These are phyloP conservation scores for Globisporangium ultimum DNA, from an alignment of 352 stramenopile genomes.

Conservation along the genomic window DNA sequence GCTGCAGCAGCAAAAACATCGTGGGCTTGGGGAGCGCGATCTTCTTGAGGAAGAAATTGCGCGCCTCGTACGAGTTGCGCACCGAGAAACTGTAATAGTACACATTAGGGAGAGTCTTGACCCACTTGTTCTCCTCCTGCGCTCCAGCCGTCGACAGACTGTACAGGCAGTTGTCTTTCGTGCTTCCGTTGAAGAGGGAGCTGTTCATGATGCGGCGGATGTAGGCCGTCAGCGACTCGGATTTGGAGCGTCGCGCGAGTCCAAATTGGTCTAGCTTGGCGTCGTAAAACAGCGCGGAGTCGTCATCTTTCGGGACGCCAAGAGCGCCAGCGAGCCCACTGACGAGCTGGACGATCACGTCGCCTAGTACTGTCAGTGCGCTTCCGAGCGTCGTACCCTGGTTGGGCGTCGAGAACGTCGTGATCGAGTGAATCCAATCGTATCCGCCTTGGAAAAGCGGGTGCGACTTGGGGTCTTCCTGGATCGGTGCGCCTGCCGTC, in stretches of 20 bases:
- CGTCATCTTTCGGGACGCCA: slow-evolving; percentile 1
- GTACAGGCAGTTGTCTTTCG: slow-evolving; percentile 14
- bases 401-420: slow-evolving; percentile 21
- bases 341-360: slow-evolving; percentile 14
- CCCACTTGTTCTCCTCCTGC: slow-evolving; percentile 13
- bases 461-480: slow-evolving; percentile 20
- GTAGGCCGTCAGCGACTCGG: slow-evolving; percentile 11
- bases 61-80: slow-evolving; percentile 6
- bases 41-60: slow-evolving; percentile 10
- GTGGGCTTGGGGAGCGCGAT: slow-evolving; percentile 9
- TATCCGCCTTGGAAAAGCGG: slow-evolving; percentile 23
- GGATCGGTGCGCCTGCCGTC: slow-evolving; percentile 21
- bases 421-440: slow-evolving; percentile 35
- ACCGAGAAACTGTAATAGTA: slow-evolving; percentile 20
- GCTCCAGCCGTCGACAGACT: slow-evolving; percentile 13
- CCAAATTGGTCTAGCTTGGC: slow-evolving; percentile 18
- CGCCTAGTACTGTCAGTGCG: slow-evolving; percentile 15
- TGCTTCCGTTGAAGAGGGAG: slow-evolving; percentile 7
- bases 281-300: slow-evolving; percentile 14
- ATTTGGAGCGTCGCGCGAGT: not conserved
- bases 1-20: slow-evolving; percentile 13
- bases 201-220: slow-evolving; percentile 10
- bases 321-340: slow-evolving; percentile 13
- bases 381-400: slow-evolving; percentile 24
- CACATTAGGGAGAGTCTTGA: slow-evolving; percentile 17